A percentile compares a stretch with the other conserved stretches of the same genome.
Conservation (phyloP, 805 yeast species). For the Priceomyces medius region DNA sequence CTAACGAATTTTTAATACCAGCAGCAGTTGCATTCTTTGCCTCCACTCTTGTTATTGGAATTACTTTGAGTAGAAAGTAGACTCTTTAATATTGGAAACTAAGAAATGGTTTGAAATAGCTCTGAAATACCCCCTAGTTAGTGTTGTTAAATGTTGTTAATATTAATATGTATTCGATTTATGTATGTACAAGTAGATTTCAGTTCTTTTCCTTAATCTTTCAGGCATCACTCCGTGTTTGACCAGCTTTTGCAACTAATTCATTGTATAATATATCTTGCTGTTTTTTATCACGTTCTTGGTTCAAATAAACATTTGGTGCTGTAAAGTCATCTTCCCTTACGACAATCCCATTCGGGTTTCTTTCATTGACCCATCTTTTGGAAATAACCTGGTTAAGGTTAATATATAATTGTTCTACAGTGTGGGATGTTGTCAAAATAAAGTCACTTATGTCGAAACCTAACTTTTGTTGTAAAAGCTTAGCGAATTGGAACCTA, state of each 20-base stretch:
- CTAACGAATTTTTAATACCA: slow-evolving; percentile 62
- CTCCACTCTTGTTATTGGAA: slow-evolving; percentile 55
- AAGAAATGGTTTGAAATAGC: neutral
- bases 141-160: neutral
- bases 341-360: slow-evolving; percentile 74
- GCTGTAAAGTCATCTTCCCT: slow-evolving; percentile 54
- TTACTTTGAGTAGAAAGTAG: slow-evolving; percentile 48
- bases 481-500: slow-evolving; percentile 51
- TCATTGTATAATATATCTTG: slow-evolving; percentile 47
- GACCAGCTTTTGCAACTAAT: slow-evolving; percentile 47
- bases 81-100: neutral
- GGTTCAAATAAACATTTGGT: slow-evolving; percentile 55
- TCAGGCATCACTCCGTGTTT: slow-evolving; percentile 13
- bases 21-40: slow-evolving; percentile 63
- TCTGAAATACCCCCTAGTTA: neutral
- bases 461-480: slow-evolving; percentile 48
- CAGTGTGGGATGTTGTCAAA: slow-evolving; percentile 41
- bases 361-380: slow-evolving; percentile 55
- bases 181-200: slow-evolving; percentile 6
- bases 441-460: slow-evolving; percentile 53
- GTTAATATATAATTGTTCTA: slow-evolving; percentile 37
- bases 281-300: slow-evolving; percentile 46
- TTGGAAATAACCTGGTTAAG: slow-evolving; percentile 39
- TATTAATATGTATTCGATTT: slow-evolving; percentile 1
- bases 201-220: too few species aligned